Evolutionary conservation across 805 yeast species (phyloP).

Genomic region (Lipomyces kockii): DNA sequence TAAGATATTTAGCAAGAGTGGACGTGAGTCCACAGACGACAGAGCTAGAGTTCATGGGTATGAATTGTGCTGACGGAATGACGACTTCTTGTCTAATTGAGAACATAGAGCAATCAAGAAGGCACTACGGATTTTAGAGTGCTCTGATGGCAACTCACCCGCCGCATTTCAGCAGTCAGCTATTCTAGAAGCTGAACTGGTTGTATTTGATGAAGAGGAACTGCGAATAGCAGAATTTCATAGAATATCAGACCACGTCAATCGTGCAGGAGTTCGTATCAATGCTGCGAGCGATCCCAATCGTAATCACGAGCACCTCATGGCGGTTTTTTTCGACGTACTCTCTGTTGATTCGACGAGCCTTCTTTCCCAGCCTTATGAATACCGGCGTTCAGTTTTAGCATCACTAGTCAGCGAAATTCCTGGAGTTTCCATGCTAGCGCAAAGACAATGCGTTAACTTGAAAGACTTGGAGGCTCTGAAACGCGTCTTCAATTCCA

Average conservation of each 20-base stretch:
- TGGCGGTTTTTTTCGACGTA: constrained; percentile 29
- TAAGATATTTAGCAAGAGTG: constrained; percentile 27
- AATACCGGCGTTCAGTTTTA: constrained; percentile 9
- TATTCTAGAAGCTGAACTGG: constrained; percentile 29
- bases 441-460: neutral
- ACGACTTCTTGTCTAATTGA: neutral
- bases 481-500: constrained; percentile 1
- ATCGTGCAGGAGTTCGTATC: constrained; percentile 15
- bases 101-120: neutral
- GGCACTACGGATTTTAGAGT: neutral
- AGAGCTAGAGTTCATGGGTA: constrained; percentile 15
- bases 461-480: constrained; percentile 4
- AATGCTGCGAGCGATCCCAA: constrained; percentile 6
- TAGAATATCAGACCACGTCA: constrained; percentile 23
- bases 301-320: constrained; percentile 15
- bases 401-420: constrained; percentile 11
- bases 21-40: constrained; percentile 30
- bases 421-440: constrained; percentile 13
- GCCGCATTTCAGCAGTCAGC: neutral
- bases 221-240: constrained; percentile 23
- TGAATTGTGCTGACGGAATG: neutral
- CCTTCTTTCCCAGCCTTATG: constrained; percentile 15
- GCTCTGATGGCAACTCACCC: neutral
- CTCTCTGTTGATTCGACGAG: constrained; percentile 15
- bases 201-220: constrained; percentile 20